Base-by-base conservation (phyloP, 306 rosid species). In the Fragaria vesca region DNA sequence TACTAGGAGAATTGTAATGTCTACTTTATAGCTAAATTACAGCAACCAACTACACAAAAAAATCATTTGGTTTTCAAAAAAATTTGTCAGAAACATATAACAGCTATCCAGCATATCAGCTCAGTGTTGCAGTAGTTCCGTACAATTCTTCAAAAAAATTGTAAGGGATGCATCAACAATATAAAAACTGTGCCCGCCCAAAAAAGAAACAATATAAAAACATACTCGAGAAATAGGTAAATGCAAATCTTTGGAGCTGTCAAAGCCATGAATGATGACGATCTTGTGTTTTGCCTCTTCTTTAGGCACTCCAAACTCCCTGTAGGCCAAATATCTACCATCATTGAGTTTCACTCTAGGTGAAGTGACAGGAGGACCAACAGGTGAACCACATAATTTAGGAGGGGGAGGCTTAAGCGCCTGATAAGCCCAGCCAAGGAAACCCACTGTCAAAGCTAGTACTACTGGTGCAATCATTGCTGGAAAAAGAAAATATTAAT, bases 301-400 rank as follows among this genome's bases (percentile, higher is more conserved):
- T 78, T 88, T 94, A 1, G 88, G 82, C 82, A 89, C 89, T 63
- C 98, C 98, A 4, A 52, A 68, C 76, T 90, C 94, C 34, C 86
- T 34, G 84, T 94, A 92, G 69, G 98, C 93, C 89, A 94, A 89
- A 82, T 89, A 84, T 74, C 97, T 88, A 1, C 96, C 94, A 80
- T 89, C 93, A 38, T 81, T 71, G 81, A 92, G 96, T 66, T 80
- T 90, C 55, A 90, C 89, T 76, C 93, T 86, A 6, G 91, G 83
- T 26, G 97, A 90, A 77, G 91, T 83, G 18, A 90, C 68, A 26
- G 76, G 79, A 77, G 98, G 97, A 57, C 94, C 97, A 36, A 72
- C 80, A 0, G 79, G 74, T 15, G 93, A 84, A 51, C 97, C 97
- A 34, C 97, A 89, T 66, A 76, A 71, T 85, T 80, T 89, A 1